Conservation (phyloP, 441 rosid genomes). For the Cnidoscolus chayamansa region DNA sequence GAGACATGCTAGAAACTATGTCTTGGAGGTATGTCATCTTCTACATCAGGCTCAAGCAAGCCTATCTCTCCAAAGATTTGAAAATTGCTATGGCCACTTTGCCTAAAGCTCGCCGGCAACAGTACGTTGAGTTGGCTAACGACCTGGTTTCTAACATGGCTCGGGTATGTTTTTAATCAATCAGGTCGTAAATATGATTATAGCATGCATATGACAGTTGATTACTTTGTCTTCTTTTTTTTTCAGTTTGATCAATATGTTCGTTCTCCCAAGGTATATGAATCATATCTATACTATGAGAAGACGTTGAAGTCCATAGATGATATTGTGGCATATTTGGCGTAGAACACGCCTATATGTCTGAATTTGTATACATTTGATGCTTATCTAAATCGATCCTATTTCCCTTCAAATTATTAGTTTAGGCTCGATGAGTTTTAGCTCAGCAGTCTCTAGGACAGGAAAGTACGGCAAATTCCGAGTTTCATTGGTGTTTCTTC, state of each 20-base stretch:
- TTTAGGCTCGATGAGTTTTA: too few relatives aligned
- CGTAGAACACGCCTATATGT: conserved; percentile 1
- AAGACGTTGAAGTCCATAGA: conserved; percentile 78
- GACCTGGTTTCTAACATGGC: conserved; percentile 69
- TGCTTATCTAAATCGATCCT: background rate
- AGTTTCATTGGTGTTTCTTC: too few relatives aligned
- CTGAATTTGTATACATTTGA: background rate
- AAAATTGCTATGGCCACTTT: conserved; percentile 58
- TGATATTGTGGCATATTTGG: conserved; percentile 57
- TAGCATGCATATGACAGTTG: too few relatives aligned
- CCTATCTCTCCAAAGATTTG: conserved; percentile 81
- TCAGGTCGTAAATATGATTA: too few relatives aligned
- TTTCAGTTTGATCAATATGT: conserved; percentile 63
- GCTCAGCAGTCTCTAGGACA: too few relatives aligned
- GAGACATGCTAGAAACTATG: conserved; percentile 90
- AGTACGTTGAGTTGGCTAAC: conserved; percentile 62
- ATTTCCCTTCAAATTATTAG: too few relatives aligned
- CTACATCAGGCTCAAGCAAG: conserved; percentile 64
- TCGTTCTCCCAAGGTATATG: conserved; percentile 80
- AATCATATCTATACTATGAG: conserved; percentile 82
- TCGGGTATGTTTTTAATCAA: conserved; percentile 40
- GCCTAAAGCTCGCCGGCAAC: conserved; percentile 51
- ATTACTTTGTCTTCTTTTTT: background rate
- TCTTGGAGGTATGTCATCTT: conserved; percentile 91
- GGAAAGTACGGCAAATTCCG: too few relatives aligned